A percentile compares a stretch with the other conserved stretches of the same genome.
phyloP scores from a whole-genome alignment of 1,139 yeast species.

The Suhomyces choctaworum region DNA sequence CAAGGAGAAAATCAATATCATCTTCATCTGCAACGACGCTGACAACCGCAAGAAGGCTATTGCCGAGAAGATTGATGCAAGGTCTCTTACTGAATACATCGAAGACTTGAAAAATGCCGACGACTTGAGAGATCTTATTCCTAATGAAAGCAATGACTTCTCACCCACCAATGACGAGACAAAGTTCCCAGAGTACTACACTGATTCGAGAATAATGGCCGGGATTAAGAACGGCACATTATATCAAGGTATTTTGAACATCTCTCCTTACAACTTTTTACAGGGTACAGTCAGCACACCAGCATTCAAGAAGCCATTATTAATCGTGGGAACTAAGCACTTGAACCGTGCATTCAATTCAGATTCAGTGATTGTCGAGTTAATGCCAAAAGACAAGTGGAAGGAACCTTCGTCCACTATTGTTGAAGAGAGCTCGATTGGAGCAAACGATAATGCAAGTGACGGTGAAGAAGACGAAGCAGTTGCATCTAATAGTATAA shows the following conservation, averaged over 20 bases:
- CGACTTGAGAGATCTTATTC: slow-evolving; percentile 78
- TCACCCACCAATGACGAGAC: slow-evolving; percentile 44
- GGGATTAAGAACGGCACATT: slow-evolving; percentile 86
- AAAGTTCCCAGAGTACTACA: slow-evolving; percentile 74
- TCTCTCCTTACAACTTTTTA: slow-evolving; percentile 82
- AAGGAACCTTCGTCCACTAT: slow-evolving; percentile 78
- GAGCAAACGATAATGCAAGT: slow-evolving; percentile 62
- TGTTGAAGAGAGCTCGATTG: slow-evolving; percentile 69
- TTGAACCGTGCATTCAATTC: slow-evolving; percentile 90
- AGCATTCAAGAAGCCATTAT: slow-evolving; percentile 77
- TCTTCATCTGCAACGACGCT: slow-evolving; percentile 77
- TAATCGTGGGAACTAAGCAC: slow-evolving; percentile 79
- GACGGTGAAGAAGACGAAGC: slow-evolving; percentile 47
- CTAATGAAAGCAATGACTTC: slow-evolving; percentile 43
- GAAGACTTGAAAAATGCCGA: slow-evolving; percentile 73
- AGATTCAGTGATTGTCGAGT: slow-evolving; percentile 87
- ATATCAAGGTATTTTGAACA: slow-evolving; percentile 79
- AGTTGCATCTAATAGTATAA: slow-evolving; percentile 40
- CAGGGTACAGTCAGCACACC: slow-evolving; percentile 82
- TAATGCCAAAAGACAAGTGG: slow-evolving; percentile 87
- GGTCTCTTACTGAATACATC: slow-evolving; percentile 65
- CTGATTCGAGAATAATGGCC: slow-evolving; percentile 82
- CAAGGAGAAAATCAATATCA: slow-evolving; percentile 44
- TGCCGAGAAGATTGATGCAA: slow-evolving; percentile 53
- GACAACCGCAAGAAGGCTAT: slow-evolving; percentile 63